Conservation (phyloP, 2,329 filamentous ascomycete genomes). For the Tolypocladium ovalisporum region DNA sequence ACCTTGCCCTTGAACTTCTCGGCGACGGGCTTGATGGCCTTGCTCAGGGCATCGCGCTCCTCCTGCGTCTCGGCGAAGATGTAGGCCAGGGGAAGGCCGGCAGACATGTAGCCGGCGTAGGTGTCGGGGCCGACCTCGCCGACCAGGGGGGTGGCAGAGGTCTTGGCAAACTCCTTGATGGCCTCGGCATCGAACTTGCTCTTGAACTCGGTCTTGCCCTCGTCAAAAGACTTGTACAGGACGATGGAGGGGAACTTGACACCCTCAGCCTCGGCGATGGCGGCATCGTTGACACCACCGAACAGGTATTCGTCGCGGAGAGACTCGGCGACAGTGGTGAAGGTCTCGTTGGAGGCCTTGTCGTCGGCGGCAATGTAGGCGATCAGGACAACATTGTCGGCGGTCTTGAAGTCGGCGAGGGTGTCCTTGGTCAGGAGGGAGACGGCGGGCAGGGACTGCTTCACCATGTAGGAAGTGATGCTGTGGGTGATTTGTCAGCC, state of each 20-base stretch:
- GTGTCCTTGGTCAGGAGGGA: slow-evolving; percentile 72
- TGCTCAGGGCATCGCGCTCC: slow-evolving; percentile 71
- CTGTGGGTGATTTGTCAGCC: slow-evolving; percentile 22
- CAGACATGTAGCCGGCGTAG: slow-evolving; percentile 87
- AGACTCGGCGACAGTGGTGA: slow-evolving; percentile 59
- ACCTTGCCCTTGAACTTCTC: slow-evolving; percentile 87
- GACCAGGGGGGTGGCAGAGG: slow-evolving; percentile 76
- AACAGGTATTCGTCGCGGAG: slow-evolving; percentile 90
- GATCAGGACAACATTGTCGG: slow-evolving; percentile 92
- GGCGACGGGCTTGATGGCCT: slow-evolving; percentile 73
- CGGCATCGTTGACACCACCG: slow-evolving; percentile 73
- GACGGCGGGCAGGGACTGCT: slow-evolving; percentile 90
- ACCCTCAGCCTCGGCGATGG: slow-evolving; percentile 79
- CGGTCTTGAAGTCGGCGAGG: slow-evolving; percentile 91
- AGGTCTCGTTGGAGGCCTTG: slow-evolving; percentile 81
- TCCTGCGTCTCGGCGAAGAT: slow-evolving; percentile 91
- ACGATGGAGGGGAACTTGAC: slow-evolving; percentile 80
- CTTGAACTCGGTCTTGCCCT: slow-evolving; percentile 79
- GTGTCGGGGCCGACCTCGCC: slow-evolving; percentile 96
- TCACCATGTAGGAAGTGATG: slow-evolving; percentile 85
- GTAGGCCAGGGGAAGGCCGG: slow-evolving; percentile 88
- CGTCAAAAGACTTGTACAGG: slow-evolving; percentile 96
- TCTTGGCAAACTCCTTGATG: slow-evolving; percentile 76
- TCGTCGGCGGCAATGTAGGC: slow-evolving; percentile 74
- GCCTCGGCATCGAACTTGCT: slow-evolving; percentile 70